Base-by-base conservation (phyloP, 2,329 filamentous ascomycete species). In the Aspergillus alliaceus region DNA sequence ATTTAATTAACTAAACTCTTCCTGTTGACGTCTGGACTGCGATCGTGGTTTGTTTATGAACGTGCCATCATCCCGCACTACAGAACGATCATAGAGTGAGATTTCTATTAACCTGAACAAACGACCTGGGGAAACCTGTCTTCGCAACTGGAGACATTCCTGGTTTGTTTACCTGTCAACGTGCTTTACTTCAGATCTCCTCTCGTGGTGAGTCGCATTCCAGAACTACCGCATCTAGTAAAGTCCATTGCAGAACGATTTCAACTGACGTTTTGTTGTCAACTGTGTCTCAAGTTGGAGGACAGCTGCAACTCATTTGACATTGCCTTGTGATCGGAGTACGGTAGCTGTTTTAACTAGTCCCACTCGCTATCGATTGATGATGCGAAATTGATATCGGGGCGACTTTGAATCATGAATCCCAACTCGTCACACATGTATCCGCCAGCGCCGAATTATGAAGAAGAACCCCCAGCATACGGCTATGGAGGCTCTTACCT, bases 381-480 rank as follows among this genome's bases (percentile, higher is more conserved):
- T 14, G 27, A 54, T 50, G 40, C 48, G 34, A 18, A 29, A 24
- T 11, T 34, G 25, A 47, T 20, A 22, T 20, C 20, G 34, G 35
- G 29, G 20, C 12, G 25, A 31, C 24, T 24, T 7, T 20, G n/a
- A 46, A 59, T 20, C 20, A 66, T 66, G 64, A 66, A 60, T 54
- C 56, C 60, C 48, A 58, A 60, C 44, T 57, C 61, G 44, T 59
- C 60, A 39, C 59, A 54, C 53, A 70, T 71, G 63, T 67, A 67
- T 60, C 65, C 66, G 53, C 64, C 67, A 35, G 72, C 71, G 24
- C 69, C 69, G 42, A 68, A 63, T 55, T 78, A 78, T 52, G 68
- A 70, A 47, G 77, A 79, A n/a, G 75, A 74, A 51, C 76, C 77
- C 24, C 77, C 77, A 22, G 71, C 74, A 6, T 79, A 79, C 62